Evolutionary conservation across 73 alveolate species (phyloP).

Genomic region (Paramecium sonneborni): DNA sequence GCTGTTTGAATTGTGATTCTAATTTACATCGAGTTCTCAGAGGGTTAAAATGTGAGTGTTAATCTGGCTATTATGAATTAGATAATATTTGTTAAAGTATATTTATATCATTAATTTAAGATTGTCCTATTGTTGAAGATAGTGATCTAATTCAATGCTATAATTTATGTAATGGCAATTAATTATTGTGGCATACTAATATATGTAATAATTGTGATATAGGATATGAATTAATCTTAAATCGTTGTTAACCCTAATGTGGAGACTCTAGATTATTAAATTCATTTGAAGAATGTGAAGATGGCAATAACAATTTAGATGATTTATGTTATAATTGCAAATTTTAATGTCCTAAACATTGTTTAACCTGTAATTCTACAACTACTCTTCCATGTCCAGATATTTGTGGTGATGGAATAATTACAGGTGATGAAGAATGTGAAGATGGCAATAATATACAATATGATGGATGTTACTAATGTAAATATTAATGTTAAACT

Average conservation of each 20-base stretch:
- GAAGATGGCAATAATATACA: background rate
- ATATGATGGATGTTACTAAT: background rate
- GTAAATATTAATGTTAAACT: slow-evolving; percentile 65
- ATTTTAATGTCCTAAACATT: background rate
- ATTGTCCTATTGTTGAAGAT: background rate
- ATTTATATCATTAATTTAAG: background rate
- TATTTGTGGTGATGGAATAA: slow-evolving; percentile 12
- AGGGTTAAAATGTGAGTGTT: background rate
- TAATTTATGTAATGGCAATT: background rate
- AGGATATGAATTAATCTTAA: background rate
- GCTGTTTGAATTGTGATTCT: background rate
- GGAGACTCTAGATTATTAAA: background rate
- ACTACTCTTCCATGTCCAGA: background rate
- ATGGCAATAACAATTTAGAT: background rate
- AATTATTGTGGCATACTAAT: background rate
- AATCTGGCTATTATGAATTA: background rate
- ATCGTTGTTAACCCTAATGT: background rate
- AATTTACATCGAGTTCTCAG: background rate
- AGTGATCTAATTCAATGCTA: background rate
- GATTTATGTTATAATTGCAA: background rate
- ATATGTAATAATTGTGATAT: background rate
- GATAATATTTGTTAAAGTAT: background rate
- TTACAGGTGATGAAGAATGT: background rate
- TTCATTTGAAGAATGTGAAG: background rate
- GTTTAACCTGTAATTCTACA: background rate